Conservation (phyloP, 75 land plant species). For the Sequoia sempervirens region DNA sequence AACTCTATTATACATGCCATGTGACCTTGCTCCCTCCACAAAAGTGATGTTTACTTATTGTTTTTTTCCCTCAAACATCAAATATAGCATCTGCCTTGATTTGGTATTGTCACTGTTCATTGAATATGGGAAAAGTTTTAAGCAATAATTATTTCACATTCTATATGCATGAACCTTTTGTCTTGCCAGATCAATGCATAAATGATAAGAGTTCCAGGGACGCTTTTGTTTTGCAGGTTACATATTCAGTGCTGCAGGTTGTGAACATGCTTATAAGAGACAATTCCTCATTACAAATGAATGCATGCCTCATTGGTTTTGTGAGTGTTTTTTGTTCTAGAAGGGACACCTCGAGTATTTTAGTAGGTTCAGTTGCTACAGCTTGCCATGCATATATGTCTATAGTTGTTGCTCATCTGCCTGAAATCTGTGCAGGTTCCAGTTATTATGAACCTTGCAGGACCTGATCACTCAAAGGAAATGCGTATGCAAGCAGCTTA, state of each 20-base stretch:
- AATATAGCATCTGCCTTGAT: too few relatives aligned
- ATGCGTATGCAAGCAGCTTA: constrained; percentile 90
- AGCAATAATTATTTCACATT: neutral
- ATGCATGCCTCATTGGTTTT: constrained; percentile 91
- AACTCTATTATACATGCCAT: too few relatives aligned
- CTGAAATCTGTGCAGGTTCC: constrained; percentile 53
- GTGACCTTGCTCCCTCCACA: too few relatives aligned
- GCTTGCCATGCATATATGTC: too few relatives aligned
- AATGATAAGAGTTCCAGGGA: neutral
- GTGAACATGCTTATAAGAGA: constrained; percentile 80
- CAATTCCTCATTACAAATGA: constrained; percentile 74
- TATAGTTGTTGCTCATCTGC: too few relatives aligned
- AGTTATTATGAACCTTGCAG: constrained; percentile 71
- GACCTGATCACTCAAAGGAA: constrained; percentile 74
- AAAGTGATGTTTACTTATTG: too few relatives aligned
- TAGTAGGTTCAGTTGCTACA: too few relatives aligned
- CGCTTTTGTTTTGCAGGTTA: constrained; percentile 47
- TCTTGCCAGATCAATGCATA: neutral
- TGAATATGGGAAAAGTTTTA: neutral
- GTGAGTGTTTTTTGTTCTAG: constrained; percentile 26
- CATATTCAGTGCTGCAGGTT: constrained; percentile 72
- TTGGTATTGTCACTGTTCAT: too few relatives aligned
- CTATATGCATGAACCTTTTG: neutral
- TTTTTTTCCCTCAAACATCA: too few relatives aligned
- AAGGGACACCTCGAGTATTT: too few relatives aligned